Evolutionary conservation across 768 basidiomycete species (phyloP), one percentile per base, ranked within the genome.

Genomic region (Tylopilus sp.): DNA sequence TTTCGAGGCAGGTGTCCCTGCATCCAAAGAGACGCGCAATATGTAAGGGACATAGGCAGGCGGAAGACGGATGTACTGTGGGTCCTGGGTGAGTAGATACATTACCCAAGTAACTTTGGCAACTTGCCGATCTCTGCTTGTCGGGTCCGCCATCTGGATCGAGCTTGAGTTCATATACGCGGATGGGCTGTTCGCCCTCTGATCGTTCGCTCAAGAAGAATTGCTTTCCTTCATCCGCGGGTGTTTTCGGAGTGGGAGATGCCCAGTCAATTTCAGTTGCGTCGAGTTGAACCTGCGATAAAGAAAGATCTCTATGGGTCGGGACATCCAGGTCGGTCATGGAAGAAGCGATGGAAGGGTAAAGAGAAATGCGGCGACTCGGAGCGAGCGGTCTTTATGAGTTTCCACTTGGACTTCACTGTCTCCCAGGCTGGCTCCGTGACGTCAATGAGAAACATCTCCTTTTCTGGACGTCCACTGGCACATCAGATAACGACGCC

Each of bases 1-100:
- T 62, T 83, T 85, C 8, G 91, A 82, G 10, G 92, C 91, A 2
- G 91, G 86, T 3, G 94, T 94, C 7, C 97, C 97, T 1, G 95
- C 90, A 42, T 95, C 88, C 44, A 98, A 78, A 18, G 88, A 86
- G 31, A 99, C 88, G 47, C 97, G 85, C 23, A 99, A 74, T 44
- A 98, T 80, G 66, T 98, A 99, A 1, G 95, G 95, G 17, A 74
- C 73, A 64, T 84, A 79, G 21, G 95, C 91, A 11, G 97, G 93
- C 9, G 97, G 97, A 17, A 99, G 83, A 36, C 97, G 93, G 60
- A 95, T 88, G 69, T 98, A 98, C 97, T 98, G 59, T 53, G 25
- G 47, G 40, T 31, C 55, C 21, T 57, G 36, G 46, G 22, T 59
- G 41, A 57, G 53, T 45, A 28, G 26, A 23, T 50, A 49, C 44